These are phyloP conservation scores for Gloeostereum incarnatum DNA, from an alignment of 768 basidiomycete genomes.

Conservation along the genomic window DNA sequence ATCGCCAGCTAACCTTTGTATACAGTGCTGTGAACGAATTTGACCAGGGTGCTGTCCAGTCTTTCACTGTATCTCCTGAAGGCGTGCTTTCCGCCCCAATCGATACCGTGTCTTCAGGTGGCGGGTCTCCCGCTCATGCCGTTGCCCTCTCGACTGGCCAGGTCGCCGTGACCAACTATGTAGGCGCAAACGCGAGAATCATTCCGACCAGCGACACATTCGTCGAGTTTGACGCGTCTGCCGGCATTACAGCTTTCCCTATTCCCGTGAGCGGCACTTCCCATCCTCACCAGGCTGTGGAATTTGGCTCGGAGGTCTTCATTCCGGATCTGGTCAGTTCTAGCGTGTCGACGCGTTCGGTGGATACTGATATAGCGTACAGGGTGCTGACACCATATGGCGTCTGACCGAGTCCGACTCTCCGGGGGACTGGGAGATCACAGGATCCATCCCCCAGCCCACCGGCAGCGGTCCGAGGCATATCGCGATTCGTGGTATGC, in stretches of 20 bases:
- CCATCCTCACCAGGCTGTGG: conserved; percentile 55
- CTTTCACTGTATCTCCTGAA: conserved; percentile 33
- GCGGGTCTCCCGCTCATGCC: conserved; percentile 40
- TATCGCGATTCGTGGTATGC: conserved; percentile 29
- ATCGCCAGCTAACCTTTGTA: neutral
- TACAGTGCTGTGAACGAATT: conserved; percentile 46
- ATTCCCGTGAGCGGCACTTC: conserved; percentile 25
- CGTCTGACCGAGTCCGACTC: conserved; percentile 34
- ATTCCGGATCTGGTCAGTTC: conserved; percentile 47
- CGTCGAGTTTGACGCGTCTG: conserved; percentile 23
- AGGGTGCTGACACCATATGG: conserved; percentile 63
- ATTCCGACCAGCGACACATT: conserved; percentile 25
- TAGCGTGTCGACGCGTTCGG: neutral
- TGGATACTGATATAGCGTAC: neutral
- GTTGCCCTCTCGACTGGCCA: conserved; percentile 42
- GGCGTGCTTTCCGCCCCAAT: conserved; percentile 28
- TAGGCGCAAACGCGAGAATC: conserved; percentile 25
- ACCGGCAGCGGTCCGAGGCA: conserved; percentile 53
- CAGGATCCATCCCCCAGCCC: conserved; percentile 44
- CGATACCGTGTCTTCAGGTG: conserved; percentile 37
- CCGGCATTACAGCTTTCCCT: conserved; percentile 37
- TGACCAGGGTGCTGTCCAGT: conserved; percentile 35
- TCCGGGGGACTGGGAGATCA: conserved; percentile 38
- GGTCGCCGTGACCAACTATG: conserved; percentile 45
- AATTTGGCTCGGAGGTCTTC: conserved; percentile 42